Base-by-base conservation (phyloP, 257 asterid species). In the Nicotiana paniculata region DNA sequence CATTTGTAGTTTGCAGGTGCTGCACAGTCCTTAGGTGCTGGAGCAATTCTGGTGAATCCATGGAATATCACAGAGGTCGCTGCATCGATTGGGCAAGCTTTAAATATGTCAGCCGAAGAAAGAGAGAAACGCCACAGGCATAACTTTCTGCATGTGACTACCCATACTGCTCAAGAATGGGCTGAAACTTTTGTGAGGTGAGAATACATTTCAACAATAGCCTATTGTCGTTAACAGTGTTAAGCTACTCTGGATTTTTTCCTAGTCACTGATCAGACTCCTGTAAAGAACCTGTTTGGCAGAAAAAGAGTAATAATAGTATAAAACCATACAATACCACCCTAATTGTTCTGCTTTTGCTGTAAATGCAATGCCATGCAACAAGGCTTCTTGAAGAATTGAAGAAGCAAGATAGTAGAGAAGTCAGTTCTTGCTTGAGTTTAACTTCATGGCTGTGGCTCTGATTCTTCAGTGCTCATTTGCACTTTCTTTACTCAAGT, bases 81-180 rank as follows among this genome's bases (percentile, higher is more conserved):
- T 77, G 83, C 89, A 12, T 88, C 90, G 46, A 89, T 87, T 55
- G 87, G 72, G 67, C 91, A 94, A 82, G 99, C 99, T 88, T 84
- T 96, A 88, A 87, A 92, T 82, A 96, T 96, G 99, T 48, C 88
- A 2, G 87, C 91, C 64, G 99, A 92, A 78, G 97, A 96, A 87
- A 87, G 99, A 89, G 97, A 96, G 86, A 92, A 96, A 83, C 99
- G 98, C 53, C 99, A 96, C 83, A 88, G 85, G 62, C 97, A 90
- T 86, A 96, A 96, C 86, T 96, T 90, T 84, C 83, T 86, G 64
- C 99, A 96, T 69, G 97, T 96, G 88, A 94, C 97, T 21, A 92
- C 90, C 80, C 99, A 93, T 90, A 96, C 99, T 87, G 97, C 99
- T 84, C 98, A 92, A 90, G 95, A 94, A 81, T 96, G 99, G 99